Evolutionary conservation across 257 asterid species (phyloP), one percentile per base, ranked within the genome.

Genomic region (Galeopsis tetrahit): DNA sequence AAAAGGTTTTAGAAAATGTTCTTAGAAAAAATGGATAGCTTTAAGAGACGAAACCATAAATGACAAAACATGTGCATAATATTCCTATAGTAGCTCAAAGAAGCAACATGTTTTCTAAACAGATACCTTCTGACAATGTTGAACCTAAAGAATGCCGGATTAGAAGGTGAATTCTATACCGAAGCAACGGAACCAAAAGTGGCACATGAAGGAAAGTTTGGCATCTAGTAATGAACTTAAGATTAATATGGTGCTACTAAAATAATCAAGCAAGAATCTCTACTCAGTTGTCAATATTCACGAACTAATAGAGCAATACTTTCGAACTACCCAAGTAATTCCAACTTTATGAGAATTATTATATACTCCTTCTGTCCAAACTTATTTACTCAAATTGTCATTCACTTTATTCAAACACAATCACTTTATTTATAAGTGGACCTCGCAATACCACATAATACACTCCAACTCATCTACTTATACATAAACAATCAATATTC

Each of bases 41-140:
- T 33, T 35, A 36, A 65, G 43, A 65, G 67, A 77, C 31, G 66
- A 15, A 44, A 73, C 73, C 64, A 48, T 8, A 71, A 39, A 3
- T 32, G 33, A 11, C 39, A 43, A 17, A 64, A 56, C 35, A 63
- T 40, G 36, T 42, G 34, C 38, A 69, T 9, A 44, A 43, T 39
- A 32, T 31, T 42, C 38, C 63, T 74, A 17, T 36, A 60, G 13
- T 48, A 68, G 36, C 40, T 17, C n/a, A 6, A 46, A 36, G 33
- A 31, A 68, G 46, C 10, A 36, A 9, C 32, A 33, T 21, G 13
- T 59, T 57, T n/a, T 56, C 7, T 57, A 10, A 31, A 49, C 63
- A 69, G 31, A 36, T 35, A 17, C 17, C 5, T 34, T 34, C 51
- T 62, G 43, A 42, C 13, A 70, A 43, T 31, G 59, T 66, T 31